These are phyloP conservation scores for Viola odorata DNA, from an alignment of 345 rosid genomes.

Conservation along the genomic window DNA sequence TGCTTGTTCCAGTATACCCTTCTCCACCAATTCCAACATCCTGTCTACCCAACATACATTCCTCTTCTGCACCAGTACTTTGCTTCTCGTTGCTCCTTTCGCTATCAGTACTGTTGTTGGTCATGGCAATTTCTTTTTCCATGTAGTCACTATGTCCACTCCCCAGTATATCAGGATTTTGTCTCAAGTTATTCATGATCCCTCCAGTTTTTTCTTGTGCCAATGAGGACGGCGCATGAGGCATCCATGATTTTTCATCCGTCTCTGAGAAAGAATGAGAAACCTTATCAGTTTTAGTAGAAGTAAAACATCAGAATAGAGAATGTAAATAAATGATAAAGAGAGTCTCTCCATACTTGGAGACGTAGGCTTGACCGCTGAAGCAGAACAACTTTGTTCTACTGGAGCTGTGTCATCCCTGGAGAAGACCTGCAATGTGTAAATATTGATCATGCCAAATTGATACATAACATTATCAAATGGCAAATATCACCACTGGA, in stretches of 20 bases:
- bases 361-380: constrained; percentile 15
- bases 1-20: constrained; percentile 8
- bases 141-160: constrained; percentile 14
- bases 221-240: constrained; percentile 14
- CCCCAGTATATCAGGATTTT: constrained; percentile 20
- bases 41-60: constrained; percentile 13
- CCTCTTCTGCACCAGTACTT: constrained; percentile 19
- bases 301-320: neutral
- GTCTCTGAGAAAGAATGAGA: constrained; percentile 27
- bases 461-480: neutral
- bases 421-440: constrained; percentile 54
- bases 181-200: constrained; percentile 39
- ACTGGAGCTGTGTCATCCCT: constrained; percentile 33
- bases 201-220: constrained; percentile 41
- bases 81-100: constrained; percentile 21
- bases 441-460: neutral
- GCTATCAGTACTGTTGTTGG: no score
- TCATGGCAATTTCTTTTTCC: no score
- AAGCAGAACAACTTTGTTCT: constrained; percentile 22
- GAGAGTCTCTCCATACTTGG: constrained; percentile 30
- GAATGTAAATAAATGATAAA: neutral
- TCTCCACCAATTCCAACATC: constrained; percentile 14
- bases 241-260: constrained; percentile 17
- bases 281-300: neutral
- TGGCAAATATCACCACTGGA: no score